Conservation (phyloP, 768 basidiomycete genomes). For the Pleurotus citrinopileatus region DNA sequence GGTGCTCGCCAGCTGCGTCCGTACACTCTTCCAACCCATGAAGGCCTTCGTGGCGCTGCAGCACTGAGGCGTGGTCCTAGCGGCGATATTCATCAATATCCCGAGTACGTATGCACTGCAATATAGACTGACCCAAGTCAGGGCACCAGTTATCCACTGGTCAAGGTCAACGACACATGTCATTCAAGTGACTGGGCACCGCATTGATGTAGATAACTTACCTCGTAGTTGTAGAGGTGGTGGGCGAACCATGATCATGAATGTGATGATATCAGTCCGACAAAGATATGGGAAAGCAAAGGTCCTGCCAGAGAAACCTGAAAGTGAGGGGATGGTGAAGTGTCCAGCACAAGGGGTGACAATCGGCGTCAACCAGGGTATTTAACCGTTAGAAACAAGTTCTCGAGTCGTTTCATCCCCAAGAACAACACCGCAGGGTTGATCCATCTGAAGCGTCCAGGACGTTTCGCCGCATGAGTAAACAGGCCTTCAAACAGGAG, state of each 20-base stretch:
- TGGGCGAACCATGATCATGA: constrained; percentile 2
- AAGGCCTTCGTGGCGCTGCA: neutral
- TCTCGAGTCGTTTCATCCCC: too few species aligned
- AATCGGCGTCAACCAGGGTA: neutral
- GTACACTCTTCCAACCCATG: neutral
- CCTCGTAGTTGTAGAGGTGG: constrained; percentile 4
- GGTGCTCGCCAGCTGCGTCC: constrained; percentile 1
- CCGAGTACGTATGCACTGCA: neutral
- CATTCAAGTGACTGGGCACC: neutral
- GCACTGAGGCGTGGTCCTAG: neutral
- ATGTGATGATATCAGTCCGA: neutral
- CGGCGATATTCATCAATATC: neutral
- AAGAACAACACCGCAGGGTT: too few species aligned
- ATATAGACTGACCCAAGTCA: neutral
- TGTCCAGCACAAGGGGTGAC: constrained; percentile 2
- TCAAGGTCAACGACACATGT: neutral
- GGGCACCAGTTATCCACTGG: constrained; percentile 6
- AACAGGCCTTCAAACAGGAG: too few species aligned
- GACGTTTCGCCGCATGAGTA: too few species aligned
- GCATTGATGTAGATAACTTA: neutral
- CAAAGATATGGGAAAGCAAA: too few species aligned
- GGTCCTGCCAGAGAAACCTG: constrained; percentile 7
- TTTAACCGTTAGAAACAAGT: too few species aligned
- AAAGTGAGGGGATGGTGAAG: neutral
- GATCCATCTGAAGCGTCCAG: too few species aligned